These are phyloP conservation scores for Amoeboaphelidium protococcarum DNA, from an alignment of 371 early-diverging fungal species.

Conservation along the genomic window DNA sequence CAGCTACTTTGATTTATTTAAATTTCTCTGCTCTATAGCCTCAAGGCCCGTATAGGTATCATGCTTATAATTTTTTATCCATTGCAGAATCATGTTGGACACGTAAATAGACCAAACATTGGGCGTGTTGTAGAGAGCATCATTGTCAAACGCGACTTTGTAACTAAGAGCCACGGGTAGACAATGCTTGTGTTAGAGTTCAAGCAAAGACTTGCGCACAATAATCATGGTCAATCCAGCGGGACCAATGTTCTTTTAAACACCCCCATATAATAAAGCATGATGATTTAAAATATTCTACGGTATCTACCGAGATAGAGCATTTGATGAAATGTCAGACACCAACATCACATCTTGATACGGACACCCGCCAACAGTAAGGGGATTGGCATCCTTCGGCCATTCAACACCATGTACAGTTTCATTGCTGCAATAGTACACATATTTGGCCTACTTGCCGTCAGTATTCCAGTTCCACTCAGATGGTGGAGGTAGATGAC, in stretches of 20 bases:
- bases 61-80: conserved; percentile 22
- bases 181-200: conserved; percentile 5
- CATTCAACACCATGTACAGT: conserved; percentile 89
- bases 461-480: conserved; percentile 32
- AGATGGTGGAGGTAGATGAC: too few relatives aligned
- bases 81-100: conserved; percentile 55
- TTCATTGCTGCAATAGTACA: conserved; percentile 90
- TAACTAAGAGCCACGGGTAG: conserved; percentile 63
- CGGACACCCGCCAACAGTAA: conserved; percentile 1
- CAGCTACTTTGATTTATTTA: conserved; percentile 30
- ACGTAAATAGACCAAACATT: conserved; percentile 85
- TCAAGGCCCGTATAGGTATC: conserved; percentile 31
- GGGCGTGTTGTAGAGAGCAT: conserved; percentile 86
- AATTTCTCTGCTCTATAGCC: conserved; percentile 28
- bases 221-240: conserved; percentile 79
- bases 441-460: conserved; percentile 37
- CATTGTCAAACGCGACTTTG: conserved; percentile 40
- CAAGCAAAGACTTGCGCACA: conserved; percentile 60
- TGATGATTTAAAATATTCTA: conserved; percentile 15
- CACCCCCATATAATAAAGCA: conserved; percentile 75
- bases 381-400: conserved; percentile 13
- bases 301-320: not conserved
- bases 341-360: not conserved
- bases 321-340: too few relatives aligned
- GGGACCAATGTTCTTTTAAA: conserved; percentile 85